Conservation (phyloP, 805 yeast species). For the Candida verbasci region DNA sequence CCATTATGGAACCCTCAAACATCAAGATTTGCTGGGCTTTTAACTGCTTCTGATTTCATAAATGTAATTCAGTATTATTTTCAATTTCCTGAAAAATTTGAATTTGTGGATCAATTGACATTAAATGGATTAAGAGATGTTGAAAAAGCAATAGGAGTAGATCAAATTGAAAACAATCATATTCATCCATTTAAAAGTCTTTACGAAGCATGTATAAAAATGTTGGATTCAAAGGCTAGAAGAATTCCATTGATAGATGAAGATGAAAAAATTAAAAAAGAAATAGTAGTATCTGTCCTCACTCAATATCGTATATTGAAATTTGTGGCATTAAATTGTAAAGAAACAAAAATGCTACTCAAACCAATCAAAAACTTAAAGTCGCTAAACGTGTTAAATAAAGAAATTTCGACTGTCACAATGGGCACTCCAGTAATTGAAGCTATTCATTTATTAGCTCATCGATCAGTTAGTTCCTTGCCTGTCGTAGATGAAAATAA, state of each 20-base stretch:
- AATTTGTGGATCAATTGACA: conserved; percentile 79
- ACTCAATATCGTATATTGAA: conserved; percentile 95
- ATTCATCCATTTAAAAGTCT: conserved; percentile 88
- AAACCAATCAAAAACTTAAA: conserved; percentile 69
- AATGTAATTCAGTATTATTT: conserved; percentile 93
- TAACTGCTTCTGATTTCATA: conserved; percentile 89
- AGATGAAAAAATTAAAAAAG: conserved; percentile 88
- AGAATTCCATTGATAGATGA: conserved; percentile 92
- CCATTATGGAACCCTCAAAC: conserved; percentile 92
- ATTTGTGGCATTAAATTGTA: conserved; percentile 93
- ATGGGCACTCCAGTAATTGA: conserved; percentile 93
- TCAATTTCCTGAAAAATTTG: conserved; percentile 83
- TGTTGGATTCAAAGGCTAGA: conserved; percentile 84
- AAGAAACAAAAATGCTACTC: conserved; percentile 80
- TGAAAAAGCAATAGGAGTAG: conserved; percentile 82
- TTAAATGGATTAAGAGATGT: conserved; percentile 82
- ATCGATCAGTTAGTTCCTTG: conserved; percentile 80
- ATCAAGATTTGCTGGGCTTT: conserved; percentile 87
- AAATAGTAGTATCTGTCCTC: conserved; percentile 89
- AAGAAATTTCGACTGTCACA: conserved; percentile 67
- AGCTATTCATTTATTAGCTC: conserved; percentile 77
- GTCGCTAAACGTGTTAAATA: conserved; percentile 48
- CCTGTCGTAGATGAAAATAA: conserved; percentile 83
- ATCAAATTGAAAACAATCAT: conserved; percentile 77
- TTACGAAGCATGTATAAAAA: conserved; percentile 88